Evolutionary conservation across 2,329 filamentous ascomycete genomes (phyloP).

Genomic region (Aureobasidium subglaciale): DNA sequence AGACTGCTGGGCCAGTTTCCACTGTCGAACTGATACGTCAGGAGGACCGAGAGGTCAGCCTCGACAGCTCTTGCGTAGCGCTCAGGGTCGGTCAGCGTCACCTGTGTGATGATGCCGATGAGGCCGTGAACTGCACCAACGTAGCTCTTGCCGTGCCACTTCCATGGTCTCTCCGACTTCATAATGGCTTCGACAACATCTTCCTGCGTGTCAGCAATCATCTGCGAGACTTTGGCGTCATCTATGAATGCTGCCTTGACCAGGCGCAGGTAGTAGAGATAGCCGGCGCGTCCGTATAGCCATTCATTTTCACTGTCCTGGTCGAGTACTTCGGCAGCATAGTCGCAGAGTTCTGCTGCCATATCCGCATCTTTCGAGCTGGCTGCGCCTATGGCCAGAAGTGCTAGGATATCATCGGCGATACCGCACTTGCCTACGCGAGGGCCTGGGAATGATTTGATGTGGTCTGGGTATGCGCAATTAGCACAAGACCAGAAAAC

Average conservation of each 20-base stretch:
- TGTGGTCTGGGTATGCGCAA: slow-evolving; percentile 30
- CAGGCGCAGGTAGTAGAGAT: slow-evolving; percentile 60
- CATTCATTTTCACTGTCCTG: slow-evolving; percentile 52
- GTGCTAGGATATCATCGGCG: slow-evolving; percentile 44
- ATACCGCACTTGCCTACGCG: slow-evolving; percentile 41
- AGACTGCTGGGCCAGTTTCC: slow-evolving; percentile 59
- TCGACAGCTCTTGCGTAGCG: slow-evolving; percentile 50
- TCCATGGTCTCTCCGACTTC: slow-evolving; percentile 50
- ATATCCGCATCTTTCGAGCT: slow-evolving; percentile 44
- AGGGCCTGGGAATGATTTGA: slow-evolving; percentile 43
- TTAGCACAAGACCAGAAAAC: too few species aligned
- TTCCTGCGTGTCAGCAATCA: slow-evolving; percentile 47
- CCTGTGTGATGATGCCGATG: slow-evolving; percentile 64
- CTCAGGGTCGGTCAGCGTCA: slow-evolving; percentile 52
- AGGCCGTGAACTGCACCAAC: slow-evolving; percentile 62
- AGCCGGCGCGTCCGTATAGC: slow-evolving; percentile 60
- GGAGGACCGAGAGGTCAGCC: slow-evolving; percentile 46
- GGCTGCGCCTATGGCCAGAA: slow-evolving; percentile 44
- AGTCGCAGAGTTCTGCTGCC: slow-evolving; percentile 44
- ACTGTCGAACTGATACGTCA: slow-evolving; percentile 53
- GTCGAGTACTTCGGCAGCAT: slow-evolving; percentile 41
- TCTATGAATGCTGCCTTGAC: slow-evolving; percentile 51
- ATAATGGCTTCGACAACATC: slow-evolving; percentile 56
- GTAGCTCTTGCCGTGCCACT: slow-evolving; percentile 57
- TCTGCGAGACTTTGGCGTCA: slow-evolving; percentile 43